Evolutionary conservation across 2,329 filamentous ascomycete species (phyloP).

Genomic region (Pseudonectria buxi): DNA sequence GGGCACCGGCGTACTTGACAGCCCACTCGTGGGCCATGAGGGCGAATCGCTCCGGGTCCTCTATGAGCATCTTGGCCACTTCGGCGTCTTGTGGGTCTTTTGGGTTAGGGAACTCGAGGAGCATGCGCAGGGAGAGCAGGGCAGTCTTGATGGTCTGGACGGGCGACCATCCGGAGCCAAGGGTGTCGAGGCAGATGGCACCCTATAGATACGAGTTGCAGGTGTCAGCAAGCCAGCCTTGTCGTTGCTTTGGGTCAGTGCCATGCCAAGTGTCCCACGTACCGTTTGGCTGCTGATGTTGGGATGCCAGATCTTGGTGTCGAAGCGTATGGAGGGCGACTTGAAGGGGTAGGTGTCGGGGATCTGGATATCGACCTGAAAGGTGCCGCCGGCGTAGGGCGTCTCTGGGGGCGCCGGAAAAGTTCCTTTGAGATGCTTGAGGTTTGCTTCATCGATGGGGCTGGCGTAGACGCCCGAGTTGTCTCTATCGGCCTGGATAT

Average conservation of each 20-base stretch:
- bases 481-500: conserved; percentile 64
- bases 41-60: conserved; percentile 71
- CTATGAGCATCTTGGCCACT: conserved; percentile 83
- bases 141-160: conserved; percentile 95
- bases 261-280: conserved; percentile 27
- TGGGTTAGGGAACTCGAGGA: conserved; percentile 88
- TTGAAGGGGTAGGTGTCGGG: conserved; percentile 89
- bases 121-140: conserved; percentile 83
- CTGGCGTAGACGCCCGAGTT: conserved; percentile 70
- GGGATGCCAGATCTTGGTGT: conserved; percentile 93
- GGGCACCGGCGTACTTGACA: conserved; percentile 72
- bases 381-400: conserved; percentile 84
- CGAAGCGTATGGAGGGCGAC: conserved; percentile 83
- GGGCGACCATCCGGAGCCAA: conserved; percentile 86
- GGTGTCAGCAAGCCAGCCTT: not conserved
- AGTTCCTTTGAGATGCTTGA: conserved; percentile 75
- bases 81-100: conserved; percentile 96
- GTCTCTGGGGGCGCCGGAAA: conserved; percentile 87
- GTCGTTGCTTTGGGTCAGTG: not conserved
- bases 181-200: conserved; percentile 91
- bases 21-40: conserved; percentile 87
- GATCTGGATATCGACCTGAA: conserved; percentile 76
- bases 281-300: conserved; percentile 94
- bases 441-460: conserved; percentile 57
- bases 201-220: conserved; percentile 49